Conservation (phyloP, 306 rosid genomes). For the Sicyos baderoa region DNA sequence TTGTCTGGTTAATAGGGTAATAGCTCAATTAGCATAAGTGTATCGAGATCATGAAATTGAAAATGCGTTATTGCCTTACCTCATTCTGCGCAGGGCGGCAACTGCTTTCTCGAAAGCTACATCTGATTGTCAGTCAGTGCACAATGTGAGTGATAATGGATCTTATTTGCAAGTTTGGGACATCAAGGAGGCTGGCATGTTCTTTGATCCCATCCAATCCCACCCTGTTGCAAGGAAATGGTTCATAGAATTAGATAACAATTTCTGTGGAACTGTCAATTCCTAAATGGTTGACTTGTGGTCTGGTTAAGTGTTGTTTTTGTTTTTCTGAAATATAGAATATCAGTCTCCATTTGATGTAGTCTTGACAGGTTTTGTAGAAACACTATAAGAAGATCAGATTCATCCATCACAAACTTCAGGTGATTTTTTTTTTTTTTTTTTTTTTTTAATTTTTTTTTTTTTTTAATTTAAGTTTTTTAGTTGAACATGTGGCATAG, state of each 20-base stretch:
- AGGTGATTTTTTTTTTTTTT: no score
- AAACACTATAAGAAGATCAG: neutral
- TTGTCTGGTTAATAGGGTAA: no score
- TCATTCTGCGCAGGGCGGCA: neutral
- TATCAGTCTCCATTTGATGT: neutral
- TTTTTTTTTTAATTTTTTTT: neutral
- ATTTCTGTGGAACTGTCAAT: neutral
- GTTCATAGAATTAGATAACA: neutral
- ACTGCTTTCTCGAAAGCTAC: neutral
- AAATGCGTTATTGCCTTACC: neutral
- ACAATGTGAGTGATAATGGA: neutral
- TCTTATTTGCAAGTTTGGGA: neutral
- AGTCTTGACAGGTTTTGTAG: slow-evolving; percentile 3
- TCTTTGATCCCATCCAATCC: slow-evolving; percentile 11
- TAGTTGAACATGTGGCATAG: no score
- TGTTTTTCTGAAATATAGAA: neutral
- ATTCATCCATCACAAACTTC: slow-evolving; percentile 3
- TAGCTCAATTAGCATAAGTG: no score
- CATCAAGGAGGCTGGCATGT: neutral
- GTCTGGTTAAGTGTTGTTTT: neutral
- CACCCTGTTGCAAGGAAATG: neutral
- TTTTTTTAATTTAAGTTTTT: neutral
- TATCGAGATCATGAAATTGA: no score
- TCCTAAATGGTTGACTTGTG: neutral
- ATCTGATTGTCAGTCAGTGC: neutral